These are phyloP conservation scores for Cordyceps sp. DNA, from an alignment of 2,329 filamentous ascomycete genomes.

Conservation along the genomic window DNA sequence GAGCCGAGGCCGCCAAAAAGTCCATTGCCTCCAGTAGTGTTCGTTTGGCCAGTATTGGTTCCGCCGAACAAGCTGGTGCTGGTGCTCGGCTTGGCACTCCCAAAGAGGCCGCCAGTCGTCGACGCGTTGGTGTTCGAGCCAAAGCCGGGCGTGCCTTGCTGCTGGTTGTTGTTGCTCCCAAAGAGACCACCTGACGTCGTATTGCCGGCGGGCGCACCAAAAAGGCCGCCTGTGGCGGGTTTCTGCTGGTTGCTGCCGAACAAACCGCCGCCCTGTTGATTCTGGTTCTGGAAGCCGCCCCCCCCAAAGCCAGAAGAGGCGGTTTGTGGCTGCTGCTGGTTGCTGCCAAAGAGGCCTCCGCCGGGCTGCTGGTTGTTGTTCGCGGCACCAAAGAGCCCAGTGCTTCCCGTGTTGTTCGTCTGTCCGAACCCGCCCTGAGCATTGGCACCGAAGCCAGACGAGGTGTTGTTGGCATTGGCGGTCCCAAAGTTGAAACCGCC, in stretches of 20 bases:
- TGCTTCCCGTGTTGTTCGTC: constrained; percentile 9
- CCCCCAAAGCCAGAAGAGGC: too few relatives aligned
- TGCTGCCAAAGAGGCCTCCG: constrained; percentile 29
- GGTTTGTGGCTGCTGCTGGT: constrained; percentile 14
- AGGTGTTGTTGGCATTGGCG: constrained; percentile 13
- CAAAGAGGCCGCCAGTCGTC: constrained; percentile 21
- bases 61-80: constrained; percentile 23
- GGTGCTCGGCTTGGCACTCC: constrained; percentile 16
- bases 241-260: constrained; percentile 29
- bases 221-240: constrained; percentile 16
- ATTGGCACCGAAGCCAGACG: constrained; percentile 10
- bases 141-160: constrained; percentile 18
- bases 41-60: constrained; percentile 15
- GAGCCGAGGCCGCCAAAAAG: constrained; percentile 24
- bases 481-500: constrained; percentile 26
- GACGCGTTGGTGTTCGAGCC: constrained; percentile 13
- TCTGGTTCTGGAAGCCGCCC: constrained; percentile 15
- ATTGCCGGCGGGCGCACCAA: constrained; percentile 14
- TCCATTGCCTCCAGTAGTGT: constrained; percentile 20
- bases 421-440: constrained; percentile 18
- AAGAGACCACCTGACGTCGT: constrained; percentile 26
- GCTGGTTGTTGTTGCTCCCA: constrained; percentile 24
- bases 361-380: constrained; percentile 15
- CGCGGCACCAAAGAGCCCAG: constrained; percentile 24
- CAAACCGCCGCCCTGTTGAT: constrained; percentile 19